Conservation (phyloP, 164 flowering plant species). For the Houttuynia cordata region DNA sequence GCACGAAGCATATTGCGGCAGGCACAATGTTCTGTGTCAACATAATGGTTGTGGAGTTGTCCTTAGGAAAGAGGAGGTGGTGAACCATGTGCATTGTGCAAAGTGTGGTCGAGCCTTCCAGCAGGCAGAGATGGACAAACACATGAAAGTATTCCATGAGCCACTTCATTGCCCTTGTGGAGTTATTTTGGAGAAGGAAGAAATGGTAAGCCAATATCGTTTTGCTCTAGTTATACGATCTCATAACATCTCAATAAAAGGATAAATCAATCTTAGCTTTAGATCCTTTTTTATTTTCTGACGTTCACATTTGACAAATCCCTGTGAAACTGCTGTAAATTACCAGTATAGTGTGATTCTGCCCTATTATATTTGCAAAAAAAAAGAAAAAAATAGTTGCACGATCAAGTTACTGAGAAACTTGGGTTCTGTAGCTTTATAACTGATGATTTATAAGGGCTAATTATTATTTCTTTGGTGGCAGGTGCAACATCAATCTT, state of each 20-base stretch:
- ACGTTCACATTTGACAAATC: too few species aligned
- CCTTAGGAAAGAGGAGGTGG: conserved; percentile 63
- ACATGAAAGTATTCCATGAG: conserved; percentile 89
- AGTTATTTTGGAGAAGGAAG: conserved; percentile 70
- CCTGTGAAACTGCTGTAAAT: too few species aligned
- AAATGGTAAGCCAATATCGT: conserved; percentile 51
- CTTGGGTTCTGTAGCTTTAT: too few species aligned
- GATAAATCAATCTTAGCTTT: not conserved
- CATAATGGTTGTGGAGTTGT: conserved; percentile 78
- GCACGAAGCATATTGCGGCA: conserved; percentile 86
- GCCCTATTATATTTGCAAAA: too few species aligned
- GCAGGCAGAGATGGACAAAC: conserved; percentile 71
- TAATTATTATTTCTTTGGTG: not conserved
- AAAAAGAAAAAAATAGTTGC: too few species aligned
- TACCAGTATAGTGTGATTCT: too few species aligned
- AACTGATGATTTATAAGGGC: too few species aligned
- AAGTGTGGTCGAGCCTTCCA: conserved; percentile 78
- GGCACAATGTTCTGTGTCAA: conserved; percentile 67
- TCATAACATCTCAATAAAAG: too few species aligned
- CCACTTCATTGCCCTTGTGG: conserved; percentile 85
- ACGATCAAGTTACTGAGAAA: too few species aligned
- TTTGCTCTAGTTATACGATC: not conserved
- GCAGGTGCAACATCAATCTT: conserved; percentile 87
- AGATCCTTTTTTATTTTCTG: not conserved
- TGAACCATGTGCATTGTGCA: conserved; percentile 68